These are phyloP conservation scores for Trichophyton equinum DNA, from an alignment of 2,329 filamentous ascomycete genomes.

Conservation along the genomic window DNA sequence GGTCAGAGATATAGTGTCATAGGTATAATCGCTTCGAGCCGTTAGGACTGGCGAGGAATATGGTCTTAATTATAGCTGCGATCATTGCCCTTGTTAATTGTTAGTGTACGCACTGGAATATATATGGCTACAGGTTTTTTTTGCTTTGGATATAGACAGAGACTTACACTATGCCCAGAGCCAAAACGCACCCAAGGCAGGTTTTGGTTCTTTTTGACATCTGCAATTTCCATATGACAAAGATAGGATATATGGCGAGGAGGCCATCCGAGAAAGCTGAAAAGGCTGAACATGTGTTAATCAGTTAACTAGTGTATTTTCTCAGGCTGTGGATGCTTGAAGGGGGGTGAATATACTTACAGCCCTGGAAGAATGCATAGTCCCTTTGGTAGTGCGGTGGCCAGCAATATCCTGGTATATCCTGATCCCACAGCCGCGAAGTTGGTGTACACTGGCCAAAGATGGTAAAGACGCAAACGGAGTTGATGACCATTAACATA, in stretches of 20 bases:
- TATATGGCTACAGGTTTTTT: not conserved
- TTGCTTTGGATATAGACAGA: not conserved
- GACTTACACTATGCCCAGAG: conserved; percentile 10
- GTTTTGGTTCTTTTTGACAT: conserved; percentile 8
- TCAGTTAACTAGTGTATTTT: not conserved
- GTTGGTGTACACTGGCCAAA: conserved; percentile 10
- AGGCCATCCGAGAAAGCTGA: conserved; percentile 10
- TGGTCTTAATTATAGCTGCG: conserved; percentile 9
- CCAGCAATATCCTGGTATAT: conserved; percentile 7
- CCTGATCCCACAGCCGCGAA: conserved; percentile 6
- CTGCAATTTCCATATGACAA: conserved; percentile 11
- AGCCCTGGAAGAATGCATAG: conserved; percentile 10
- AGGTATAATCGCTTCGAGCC: conserved; percentile 9
- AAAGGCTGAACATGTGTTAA: conserved; percentile 4
- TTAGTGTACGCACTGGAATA: not conserved
- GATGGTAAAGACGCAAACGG: conserved; percentile 6
- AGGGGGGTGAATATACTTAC: conserved; percentile 1
- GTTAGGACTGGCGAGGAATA: conserved; percentile 6
- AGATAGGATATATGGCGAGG: conserved; percentile 12
- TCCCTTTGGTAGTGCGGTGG: conserved; percentile 6
- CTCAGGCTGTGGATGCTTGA: not conserved
- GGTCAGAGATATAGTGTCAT: conserved; percentile 5
- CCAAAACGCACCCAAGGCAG: conserved; percentile 6
- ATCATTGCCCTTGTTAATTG: conserved; percentile 5
- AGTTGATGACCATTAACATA: conserved; percentile 9